A percentile compares a stretch with the other conserved stretches of the same genome.
Evolutionary conservation across 176 grass and related monocot genomes (phyloP).

Genomic region (Alopecurus myosuroides): DNA sequence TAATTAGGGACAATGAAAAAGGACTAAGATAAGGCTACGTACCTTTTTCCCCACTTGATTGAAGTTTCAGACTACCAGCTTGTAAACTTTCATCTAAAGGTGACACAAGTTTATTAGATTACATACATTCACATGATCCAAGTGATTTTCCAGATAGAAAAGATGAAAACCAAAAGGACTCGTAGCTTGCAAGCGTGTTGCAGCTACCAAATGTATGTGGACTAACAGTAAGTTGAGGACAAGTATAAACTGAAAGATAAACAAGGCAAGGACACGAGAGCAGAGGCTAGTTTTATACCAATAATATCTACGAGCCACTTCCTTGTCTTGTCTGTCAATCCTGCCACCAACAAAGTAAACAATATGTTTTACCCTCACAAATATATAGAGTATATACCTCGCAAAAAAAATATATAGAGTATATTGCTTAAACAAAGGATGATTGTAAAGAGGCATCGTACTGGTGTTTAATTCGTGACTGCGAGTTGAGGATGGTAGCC

Average conservation of each 20-base stretch:
- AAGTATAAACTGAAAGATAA: background rate
- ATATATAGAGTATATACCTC: background rate
- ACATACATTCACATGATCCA: background rate
- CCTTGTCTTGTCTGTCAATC: background rate
- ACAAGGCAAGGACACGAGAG: background rate
- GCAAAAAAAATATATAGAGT: too few relatives aligned
- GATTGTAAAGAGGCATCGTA: background rate
- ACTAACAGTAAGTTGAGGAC: background rate
- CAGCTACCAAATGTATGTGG: background rate
- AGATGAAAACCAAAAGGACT: background rate
- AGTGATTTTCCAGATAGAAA: background rate
- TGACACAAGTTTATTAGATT: background rate
- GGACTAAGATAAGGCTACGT: background rate
- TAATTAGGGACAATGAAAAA: background rate
- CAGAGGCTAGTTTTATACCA: background rate
- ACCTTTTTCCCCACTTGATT: background rate
- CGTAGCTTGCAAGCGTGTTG: background rate
- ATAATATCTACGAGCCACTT: background rate
- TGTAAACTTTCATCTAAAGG: conserved; percentile 1
- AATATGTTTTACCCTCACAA: background rate
- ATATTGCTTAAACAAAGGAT: background rate
- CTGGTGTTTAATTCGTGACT: background rate
- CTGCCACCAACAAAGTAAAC: background rate
- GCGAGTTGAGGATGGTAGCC: background rate
- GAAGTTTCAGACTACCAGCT: background rate